phyloP scores from a whole-genome alignment of 768 basidiomycete species.

The Termitomyces sp. region DNA sequence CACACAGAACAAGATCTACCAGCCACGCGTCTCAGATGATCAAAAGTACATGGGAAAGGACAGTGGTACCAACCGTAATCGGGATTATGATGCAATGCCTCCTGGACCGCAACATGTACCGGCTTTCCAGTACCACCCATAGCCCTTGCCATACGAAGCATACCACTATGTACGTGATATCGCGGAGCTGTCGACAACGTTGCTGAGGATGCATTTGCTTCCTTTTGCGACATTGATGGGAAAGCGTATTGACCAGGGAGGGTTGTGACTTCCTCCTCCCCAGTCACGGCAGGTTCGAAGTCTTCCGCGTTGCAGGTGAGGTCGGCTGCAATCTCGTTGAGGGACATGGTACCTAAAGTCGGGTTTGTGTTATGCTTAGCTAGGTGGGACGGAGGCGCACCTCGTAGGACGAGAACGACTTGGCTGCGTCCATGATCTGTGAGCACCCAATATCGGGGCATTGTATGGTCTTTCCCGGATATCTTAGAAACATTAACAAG shows the following conservation, averaged over 20 bases:
- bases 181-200: constrained; percentile 23
- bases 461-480: constrained; percentile 62
- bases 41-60: not conserved
- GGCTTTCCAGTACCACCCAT: constrained; percentile 80
- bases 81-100: constrained; percentile 65
- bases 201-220: constrained; percentile 17
- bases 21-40: constrained; percentile 26
- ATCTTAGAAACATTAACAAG: constrained; percentile 24
- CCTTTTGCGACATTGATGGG: constrained; percentile 26
- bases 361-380: not conserved
- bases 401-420: constrained; percentile 73
- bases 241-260: constrained; percentile 37
- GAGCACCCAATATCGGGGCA: constrained; percentile 85
- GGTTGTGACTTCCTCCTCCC: constrained; percentile 29
- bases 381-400: constrained; percentile 24
- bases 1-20: constrained; percentile 63
- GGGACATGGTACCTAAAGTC: constrained; percentile 69
- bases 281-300: constrained; percentile 53
- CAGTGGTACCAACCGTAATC: constrained; percentile 59
- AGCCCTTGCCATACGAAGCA: constrained; percentile 72
- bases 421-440: constrained; percentile 75
- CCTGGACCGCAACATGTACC: constrained; percentile 69
- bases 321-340: constrained; percentile 86
- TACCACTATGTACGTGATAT: constrained; percentile 78
- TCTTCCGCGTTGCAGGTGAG: constrained; percentile 75